Base-by-base conservation (phyloP, 192 early-diverging fungal genomes). In the Paraglomus occultum region DNA sequence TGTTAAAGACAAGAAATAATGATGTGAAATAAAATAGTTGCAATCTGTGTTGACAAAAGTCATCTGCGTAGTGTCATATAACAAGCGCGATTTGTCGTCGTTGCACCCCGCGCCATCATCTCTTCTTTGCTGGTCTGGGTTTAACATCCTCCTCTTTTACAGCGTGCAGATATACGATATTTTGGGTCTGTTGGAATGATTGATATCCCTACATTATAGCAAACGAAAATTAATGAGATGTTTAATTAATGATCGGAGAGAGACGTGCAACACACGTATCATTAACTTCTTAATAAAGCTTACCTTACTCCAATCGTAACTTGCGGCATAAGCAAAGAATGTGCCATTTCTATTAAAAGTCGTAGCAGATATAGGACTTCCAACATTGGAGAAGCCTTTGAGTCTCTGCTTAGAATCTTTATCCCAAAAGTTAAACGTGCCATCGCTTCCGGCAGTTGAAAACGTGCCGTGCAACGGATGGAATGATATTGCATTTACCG, bases 371-470 rank as follows among this genome's bases (percentile, higher is more conserved):
- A 98, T 89, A 20, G 89, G 87, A 8, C 71, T 81, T 31, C 82
- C 85, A 14, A 89, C 76, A 22, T 87, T 86, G 42, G 77, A 54
- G 74, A 92, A 89, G 15, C 75, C 68, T 80, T 95, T 95, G 64
- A 97, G 84, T 62, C 90, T 87, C 64, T 90, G 90, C 73, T 89
- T 89, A 17, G 92, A 88, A 73, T 93, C 92, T 78, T 95, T 96
- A 79, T 98, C 96, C 96, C 96, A 98, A 74, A 96, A 95, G 50
- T 85, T 79, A 54, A 94, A 88, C 31, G 85, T 82, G 23, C 95
- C 95, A 76, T 98, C 95, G 17, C 90, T 81, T 38, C 93, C 93
- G 4, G 87, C 86, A 12, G 95, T 95, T 17, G 90, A 85, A 73
- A 96, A 95, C 11, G 96, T 97, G 42, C 94, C 93, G 76, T 92